Percentiles rank a stretch among this genome's conserved stretches.
These are phyloP conservation scores for Phanerochaete sordida DNA, from an alignment of 768 basidiomycete species.

Conservation along the genomic window DNA sequence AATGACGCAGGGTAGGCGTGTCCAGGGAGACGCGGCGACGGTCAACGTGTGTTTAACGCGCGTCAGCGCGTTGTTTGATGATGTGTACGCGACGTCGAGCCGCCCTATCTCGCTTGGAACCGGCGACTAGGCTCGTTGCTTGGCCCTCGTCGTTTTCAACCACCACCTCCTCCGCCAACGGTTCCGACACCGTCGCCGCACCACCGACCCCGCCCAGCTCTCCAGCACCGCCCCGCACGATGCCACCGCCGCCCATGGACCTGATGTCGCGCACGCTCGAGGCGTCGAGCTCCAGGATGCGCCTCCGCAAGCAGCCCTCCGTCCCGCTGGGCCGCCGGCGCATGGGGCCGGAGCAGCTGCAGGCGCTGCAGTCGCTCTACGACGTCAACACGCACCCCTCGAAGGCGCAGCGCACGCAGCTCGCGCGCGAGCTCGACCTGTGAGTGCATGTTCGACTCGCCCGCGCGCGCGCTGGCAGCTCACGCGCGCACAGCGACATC, in stretches of 20 bases:
- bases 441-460: conserved; percentile 18
- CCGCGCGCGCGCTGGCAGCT: neutral
- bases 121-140: conserved; percentile 1
- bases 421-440: conserved; percentile 39
- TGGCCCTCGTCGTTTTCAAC: neutral
- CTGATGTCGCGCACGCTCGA: conserved; percentile 4
- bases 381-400: conserved; percentile 36
- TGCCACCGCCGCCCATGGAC: neutral
- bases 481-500: conserved; percentile 32
- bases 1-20: too few relatives aligned
- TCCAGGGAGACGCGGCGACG: too few relatives aligned
- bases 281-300: neutral
- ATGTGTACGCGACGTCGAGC: conserved; percentile 13
- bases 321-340: conserved; percentile 3
- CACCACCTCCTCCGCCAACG: neutral
- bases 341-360: conserved; percentile 29
- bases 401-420: conserved; percentile 36
- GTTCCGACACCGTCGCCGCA: neutral
- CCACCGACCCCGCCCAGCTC: neutral
- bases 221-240: neutral
- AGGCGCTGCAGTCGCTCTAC: conserved; percentile 33
- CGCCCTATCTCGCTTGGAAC: neutral
- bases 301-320: neutral
- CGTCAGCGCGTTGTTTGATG: conserved; percentile 12
- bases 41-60: neutral